Evolutionary conservation across 371 early-diverging fungal genomes (phyloP).

Genomic region (Mucor ambiguus): DNA sequence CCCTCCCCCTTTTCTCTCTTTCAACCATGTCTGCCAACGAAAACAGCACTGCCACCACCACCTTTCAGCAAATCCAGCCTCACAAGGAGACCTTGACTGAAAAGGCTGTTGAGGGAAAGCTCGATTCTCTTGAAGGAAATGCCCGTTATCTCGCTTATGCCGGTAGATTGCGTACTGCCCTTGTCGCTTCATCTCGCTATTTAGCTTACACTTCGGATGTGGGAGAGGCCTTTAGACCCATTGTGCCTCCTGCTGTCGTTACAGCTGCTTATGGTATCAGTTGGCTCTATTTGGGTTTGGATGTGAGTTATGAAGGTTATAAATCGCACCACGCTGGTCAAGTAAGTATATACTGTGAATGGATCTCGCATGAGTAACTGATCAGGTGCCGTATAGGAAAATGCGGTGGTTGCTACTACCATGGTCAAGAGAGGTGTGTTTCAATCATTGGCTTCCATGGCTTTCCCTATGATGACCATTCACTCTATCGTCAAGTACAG

Average conservation of each 20-base stretch:
- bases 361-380: background rate
- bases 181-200: constrained; percentile 61
- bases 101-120: constrained; percentile 40
- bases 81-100: constrained; percentile 19
- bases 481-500: constrained; percentile 76
- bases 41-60: background rate
- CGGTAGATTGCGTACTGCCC: constrained; percentile 62
- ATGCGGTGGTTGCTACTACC: constrained; percentile 54
- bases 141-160: constrained; percentile 73
- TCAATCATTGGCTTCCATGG: constrained; percentile 72
- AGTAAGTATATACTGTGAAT: constrained; percentile 18
- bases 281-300: constrained; percentile 66
- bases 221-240: constrained; percentile 81
- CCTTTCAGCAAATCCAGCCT: background rate
- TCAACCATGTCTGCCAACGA: background rate
- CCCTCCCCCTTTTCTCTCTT: background rate
- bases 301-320: constrained; percentile 73
- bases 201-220: constrained; percentile 76
- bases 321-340: constrained; percentile 62
- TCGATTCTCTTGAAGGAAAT: constrained; percentile 57
- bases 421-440: constrained; percentile 70
- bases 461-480: constrained; percentile 74
- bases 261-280: constrained; percentile 67
- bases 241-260: constrained; percentile 61
- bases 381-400: constrained; percentile 24